A percentile compares a stretch with the other conserved stretches of the same genome.
Evolutionary conservation across 176 grass and related monocot species (phyloP).

Genomic region (Carex pumila): DNA sequence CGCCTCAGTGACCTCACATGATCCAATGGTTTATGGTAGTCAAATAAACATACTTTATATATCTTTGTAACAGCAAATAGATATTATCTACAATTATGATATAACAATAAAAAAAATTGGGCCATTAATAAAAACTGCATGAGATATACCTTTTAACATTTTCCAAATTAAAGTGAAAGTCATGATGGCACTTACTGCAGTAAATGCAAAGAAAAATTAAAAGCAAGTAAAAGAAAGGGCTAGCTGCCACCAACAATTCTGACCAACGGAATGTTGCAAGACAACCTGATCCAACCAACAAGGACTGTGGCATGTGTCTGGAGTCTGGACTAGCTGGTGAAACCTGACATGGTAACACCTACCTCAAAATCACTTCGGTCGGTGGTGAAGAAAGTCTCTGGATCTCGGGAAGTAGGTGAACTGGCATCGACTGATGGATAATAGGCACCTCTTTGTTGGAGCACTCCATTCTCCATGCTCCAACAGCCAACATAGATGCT

Average conservation of each 20-base stretch:
- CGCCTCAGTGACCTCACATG: background rate
- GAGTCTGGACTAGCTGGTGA: background rate
- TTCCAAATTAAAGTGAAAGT: background rate
- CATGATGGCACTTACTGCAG: background rate
- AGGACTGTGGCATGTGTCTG: background rate
- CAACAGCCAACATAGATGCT: slow-evolving; percentile 59
- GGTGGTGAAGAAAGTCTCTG: slow-evolving; percentile 34
- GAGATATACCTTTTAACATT: background rate
- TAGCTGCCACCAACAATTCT: background rate
- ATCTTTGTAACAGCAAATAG: background rate
- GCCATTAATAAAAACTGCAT: background rate
- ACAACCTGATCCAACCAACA: background rate
- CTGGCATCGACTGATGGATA: slow-evolving; percentile 50
- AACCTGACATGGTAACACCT: background rate
- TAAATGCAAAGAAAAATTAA: background rate
- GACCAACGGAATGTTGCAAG: background rate
- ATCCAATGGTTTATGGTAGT: background rate
- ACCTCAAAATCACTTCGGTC: slow-evolving; percentile 18
- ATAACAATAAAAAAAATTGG: background rate
- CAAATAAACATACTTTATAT: background rate
- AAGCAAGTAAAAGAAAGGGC: background rate
- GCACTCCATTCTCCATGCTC: slow-evolving; percentile 32
- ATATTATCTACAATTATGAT: background rate
- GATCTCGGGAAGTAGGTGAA: slow-evolving; percentile 45
- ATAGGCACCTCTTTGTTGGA: slow-evolving; percentile 60